phyloP scores from a whole-genome alignment of 768 basidiomycete species.

The Trametes villosa region DNA sequence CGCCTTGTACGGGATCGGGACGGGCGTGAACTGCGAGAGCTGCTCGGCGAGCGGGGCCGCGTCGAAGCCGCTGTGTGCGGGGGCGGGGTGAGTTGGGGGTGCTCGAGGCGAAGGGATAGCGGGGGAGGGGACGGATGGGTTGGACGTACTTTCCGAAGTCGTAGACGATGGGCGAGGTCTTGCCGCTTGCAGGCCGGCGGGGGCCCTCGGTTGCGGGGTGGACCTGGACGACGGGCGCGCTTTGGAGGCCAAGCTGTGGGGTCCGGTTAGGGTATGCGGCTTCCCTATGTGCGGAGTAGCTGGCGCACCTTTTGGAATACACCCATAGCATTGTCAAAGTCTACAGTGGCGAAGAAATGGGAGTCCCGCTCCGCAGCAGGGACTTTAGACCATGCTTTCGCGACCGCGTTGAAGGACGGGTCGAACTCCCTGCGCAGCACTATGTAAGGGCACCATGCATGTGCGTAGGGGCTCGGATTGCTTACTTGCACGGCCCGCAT shows the following conservation, averaged over 20 bases:
- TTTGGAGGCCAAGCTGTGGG: conserved; percentile 75
- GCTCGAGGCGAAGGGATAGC: not conserved
- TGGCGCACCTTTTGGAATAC: conserved; percentile 80
- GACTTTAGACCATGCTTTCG: conserved; percentile 77
- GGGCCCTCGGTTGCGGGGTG: conserved; percentile 77
- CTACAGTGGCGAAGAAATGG: conserved; percentile 92
- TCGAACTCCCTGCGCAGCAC: conserved; percentile 72
- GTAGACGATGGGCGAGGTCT: conserved; percentile 62
- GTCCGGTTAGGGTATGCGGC: not conserved
- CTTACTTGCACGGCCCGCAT: conserved; percentile 93
- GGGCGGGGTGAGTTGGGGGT: not conserved
- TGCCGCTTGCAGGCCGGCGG: conserved; percentile 60
- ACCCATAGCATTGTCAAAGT: conserved; percentile 77
- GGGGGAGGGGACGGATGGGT: too few species aligned
- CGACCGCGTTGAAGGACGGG: conserved; percentile 80
- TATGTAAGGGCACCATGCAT: not conserved
- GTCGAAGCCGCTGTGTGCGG: conserved; percentile 72
- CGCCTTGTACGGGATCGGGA: conserved; percentile 78
- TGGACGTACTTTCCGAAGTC: conserved; percentile 75
- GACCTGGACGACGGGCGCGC: conserved; percentile 84
- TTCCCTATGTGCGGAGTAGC: not conserved
- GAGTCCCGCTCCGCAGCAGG: conserved; percentile 64
- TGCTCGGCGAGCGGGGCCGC: conserved; percentile 76
- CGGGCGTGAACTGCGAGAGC: conserved; percentile 73
- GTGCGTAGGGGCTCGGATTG: not conserved